Percentiles rank a stretch among this genome's conserved stretches.
Evolutionary conservation across 2,329 filamentous ascomycete genomes (phyloP).

Genomic region (Ophiostoma sp.): DNA sequence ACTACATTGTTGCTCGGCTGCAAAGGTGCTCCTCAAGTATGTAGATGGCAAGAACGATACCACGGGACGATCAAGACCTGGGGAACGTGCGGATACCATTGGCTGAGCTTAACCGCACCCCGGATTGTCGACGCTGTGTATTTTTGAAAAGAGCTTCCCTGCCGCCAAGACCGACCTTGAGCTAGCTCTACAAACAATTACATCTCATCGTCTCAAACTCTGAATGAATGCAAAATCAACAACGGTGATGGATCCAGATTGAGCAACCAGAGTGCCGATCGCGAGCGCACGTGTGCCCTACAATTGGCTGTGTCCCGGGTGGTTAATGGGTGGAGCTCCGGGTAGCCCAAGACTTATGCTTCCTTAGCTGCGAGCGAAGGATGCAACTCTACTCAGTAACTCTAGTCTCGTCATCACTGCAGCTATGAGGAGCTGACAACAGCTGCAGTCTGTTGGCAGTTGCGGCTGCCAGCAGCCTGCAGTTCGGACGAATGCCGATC

Average conservation of each 20-base stretch:
- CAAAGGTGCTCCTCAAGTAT: background rate
- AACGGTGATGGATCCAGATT: background rate
- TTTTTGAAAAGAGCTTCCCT: background rate
- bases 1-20: background rate
- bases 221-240: background rate
- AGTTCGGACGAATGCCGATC: background rate
- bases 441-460: background rate
- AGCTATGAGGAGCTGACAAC: background rate
- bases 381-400: background rate
- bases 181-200: background rate
- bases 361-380: background rate
- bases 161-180: background rate
- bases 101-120: background rate
- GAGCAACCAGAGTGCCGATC: background rate
- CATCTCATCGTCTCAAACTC: background rate
- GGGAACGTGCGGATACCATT: slow-evolving; percentile 4
- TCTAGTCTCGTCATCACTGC: background rate
- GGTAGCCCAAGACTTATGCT: background rate
- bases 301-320: background rate
- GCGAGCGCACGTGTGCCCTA: background rate
- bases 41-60: background rate
- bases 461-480: background rate
- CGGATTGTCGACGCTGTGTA: background rate
- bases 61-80: background rate
- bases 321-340: background rate